A percentile compares a stretch with the other conserved stretches of the same genome.
These are phyloP conservation scores for bread wheat (Triticum aestivum) DNA, from an alignment of 176 grass and related monocot genomes.

Conservation along the genomic window IWGSC_CS_RefSeq_v2.1 NC_057814.1:563788925-563789424, in stretches of 20 bases:
- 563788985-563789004: background rate
- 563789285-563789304: background rate
- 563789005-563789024: background rate
- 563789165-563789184: constrained; percentile 1
- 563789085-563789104: background rate
- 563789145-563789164: background rate
- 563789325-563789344: background rate
- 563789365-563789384: background rate
- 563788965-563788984: background rate
- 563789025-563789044: background rate
- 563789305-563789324: background rate
- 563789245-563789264: background rate
- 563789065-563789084: background rate
- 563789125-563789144: background rate
- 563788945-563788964: background rate
- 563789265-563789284: background rate
- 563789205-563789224: background rate
- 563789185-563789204: background rate
- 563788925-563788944: background rate
- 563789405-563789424: too few species aligned
- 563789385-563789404: background rate
- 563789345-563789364: background rate
- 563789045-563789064: background rate
- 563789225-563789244: background rate
- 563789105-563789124: background rate